Evolutionary conservation across 225 moss, liverwort and hornwort genomes (phyloP).

Genomic region (Climacium dendroides): DNA sequence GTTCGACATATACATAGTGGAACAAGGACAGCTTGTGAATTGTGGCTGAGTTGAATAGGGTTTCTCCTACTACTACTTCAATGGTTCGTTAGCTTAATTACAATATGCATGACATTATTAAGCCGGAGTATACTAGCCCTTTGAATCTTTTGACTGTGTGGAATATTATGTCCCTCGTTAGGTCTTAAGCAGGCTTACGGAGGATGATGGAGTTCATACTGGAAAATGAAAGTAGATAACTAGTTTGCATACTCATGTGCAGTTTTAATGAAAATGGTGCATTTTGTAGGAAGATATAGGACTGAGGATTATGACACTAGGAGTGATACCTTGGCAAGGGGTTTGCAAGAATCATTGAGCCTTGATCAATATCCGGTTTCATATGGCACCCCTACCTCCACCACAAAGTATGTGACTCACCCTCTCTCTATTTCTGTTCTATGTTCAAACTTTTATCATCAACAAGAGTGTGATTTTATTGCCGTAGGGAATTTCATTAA

Average conservation of each 20-base stretch:
- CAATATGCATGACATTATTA: too few species aligned
- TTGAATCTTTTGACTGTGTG: neutral
- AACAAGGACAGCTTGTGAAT: too few species aligned
- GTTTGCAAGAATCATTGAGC: neutral
- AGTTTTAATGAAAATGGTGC: neutral
- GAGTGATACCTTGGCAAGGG: constrained; percentile 5
- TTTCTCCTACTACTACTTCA: too few species aligned
- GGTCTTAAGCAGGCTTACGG: neutral
- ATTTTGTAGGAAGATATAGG: neutral
- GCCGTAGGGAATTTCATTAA: too few species aligned
- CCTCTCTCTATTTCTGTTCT: neutral
- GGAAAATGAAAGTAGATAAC: neutral
- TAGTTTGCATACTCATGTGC: neutral
- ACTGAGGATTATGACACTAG: neutral
- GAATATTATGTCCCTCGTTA: neutral
- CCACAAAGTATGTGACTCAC: neutral
- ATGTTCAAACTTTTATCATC: neutral
- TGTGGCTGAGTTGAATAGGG: too few species aligned
- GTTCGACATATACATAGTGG: too few species aligned
- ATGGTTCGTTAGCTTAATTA: too few species aligned
- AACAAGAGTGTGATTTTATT: neutral
- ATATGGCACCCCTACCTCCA: neutral
- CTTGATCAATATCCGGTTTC: neutral
- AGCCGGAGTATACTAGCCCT: neutral
- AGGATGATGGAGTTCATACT: neutral